Evolutionary conservation across 139 green algal species (phyloP).

Genomic region (Chlorella sorokiniana): DNA sequence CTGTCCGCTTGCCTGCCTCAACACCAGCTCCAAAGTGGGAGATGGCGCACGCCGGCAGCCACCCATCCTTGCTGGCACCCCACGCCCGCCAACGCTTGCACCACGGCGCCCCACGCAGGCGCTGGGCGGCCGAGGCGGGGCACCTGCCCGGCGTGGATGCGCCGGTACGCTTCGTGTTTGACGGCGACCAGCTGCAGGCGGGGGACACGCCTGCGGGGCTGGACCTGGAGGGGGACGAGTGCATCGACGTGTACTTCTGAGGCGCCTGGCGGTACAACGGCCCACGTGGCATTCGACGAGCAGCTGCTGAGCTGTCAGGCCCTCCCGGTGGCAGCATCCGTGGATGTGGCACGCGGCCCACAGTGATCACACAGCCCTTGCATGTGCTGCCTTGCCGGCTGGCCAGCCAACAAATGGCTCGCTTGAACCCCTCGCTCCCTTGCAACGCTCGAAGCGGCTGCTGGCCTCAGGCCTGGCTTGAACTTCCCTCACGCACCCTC

Average conservation of each 20-base stretch:
- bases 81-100: background rate
- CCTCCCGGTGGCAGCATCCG: too few relatives aligned
- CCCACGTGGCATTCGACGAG: too few relatives aligned
- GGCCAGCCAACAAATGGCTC: too few relatives aligned
- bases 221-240: conserved; percentile 51
- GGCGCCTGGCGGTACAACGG: too few relatives aligned
- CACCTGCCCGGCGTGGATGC: background rate
- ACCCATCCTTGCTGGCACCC: background rate
- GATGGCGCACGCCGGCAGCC: background rate
- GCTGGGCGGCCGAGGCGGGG: background rate
- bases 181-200: conserved; percentile 30
- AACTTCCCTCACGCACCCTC: too few relatives aligned
- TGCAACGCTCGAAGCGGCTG: too few relatives aligned
- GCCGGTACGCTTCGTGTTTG: conserved; percentile 39
- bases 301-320: too few relatives aligned
- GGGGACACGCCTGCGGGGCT: conserved; percentile 38
- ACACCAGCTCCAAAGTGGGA: background rate
- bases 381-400: too few relatives aligned
- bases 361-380: too few relatives aligned
- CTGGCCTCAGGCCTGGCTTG: too few relatives aligned
- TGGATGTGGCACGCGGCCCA: too few relatives aligned
- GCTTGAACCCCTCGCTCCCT: too few relatives aligned
- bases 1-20: background rate
- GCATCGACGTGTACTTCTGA: conserved; percentile 35
- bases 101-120: background rate